Base-by-base conservation (phyloP, 225 moss, liverwort and hornwort species). In the Pleurozium schreberi region DNA sequence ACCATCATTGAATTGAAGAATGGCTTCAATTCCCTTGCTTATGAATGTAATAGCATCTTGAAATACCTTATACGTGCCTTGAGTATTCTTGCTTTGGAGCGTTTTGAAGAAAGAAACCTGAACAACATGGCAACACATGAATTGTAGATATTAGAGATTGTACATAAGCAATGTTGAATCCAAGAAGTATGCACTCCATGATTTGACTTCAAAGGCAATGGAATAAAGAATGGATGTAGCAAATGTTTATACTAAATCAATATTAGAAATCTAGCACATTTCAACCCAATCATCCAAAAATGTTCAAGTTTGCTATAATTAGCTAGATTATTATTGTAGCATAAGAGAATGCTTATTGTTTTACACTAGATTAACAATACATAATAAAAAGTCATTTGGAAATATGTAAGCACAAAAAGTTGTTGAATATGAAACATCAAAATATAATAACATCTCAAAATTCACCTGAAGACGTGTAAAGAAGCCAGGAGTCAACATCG, bases 151-250 rank as follows among this genome's bases (percentile, higher is more conserved):
- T 6, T 17, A 23, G 5, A 10, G 16, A 3, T 16, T 23, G 14
- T n/a, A n/a, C n/a, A n/a, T 8, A 22, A 0, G 0, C 3, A 53
- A 4, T 23, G 0, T 55, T 15, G 23, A 33, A 53, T 7, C 1
- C 8, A 1, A 53, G 9, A 52, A 9, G 2, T 12, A 27, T 21
- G 8, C 23, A 23, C 13, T 76, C 4, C 3, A 14, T 21, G 34
- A 34, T 21, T 21, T 73, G 6, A n/a, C 17, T 18, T 33, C 4
- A 3, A 5, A 75, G 11, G 11, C 11, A 28, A 59, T 59, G 3
- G 23, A 49, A 30, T 6, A 6, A 0, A 31, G 5, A 33, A 34
- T 31, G 2, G 2, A 34, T 50, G 33, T 8, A 50, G 8, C 13
- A n/a, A 20, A 49, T 8, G 18, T 6, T 33, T 5, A 28, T 45